Percentiles rank a stretch among this genome's conserved stretches.
Evolutionary conservation across 352 stramenopile species (phyloP).

Genomic region (Globisporangium radiosum): DNA sequence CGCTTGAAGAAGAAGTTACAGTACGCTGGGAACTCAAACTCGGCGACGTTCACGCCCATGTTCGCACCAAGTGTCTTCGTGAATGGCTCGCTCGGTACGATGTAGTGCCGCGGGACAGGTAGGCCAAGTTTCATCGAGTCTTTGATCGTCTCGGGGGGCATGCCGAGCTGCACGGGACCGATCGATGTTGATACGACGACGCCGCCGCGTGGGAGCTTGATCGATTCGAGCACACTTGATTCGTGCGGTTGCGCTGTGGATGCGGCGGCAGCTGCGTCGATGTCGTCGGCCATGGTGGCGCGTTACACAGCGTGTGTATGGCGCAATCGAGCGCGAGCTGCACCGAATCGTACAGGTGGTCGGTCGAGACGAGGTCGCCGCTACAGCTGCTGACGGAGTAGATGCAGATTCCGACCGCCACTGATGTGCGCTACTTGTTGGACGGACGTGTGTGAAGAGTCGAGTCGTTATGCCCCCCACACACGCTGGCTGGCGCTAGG

Average conservation of each 20-base stretch:
- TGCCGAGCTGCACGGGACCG: constrained; percentile 86
- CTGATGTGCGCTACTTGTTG: no score
- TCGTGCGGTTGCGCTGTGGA: constrained; percentile 5
- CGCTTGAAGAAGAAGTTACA: constrained; percentile 96
- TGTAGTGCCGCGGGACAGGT: constrained; percentile 90
- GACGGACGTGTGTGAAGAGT: no score
- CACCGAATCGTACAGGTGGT: no score
- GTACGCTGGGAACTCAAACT: constrained; percentile 97
- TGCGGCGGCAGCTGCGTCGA: background rate
- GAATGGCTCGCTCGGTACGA: constrained; percentile 94
- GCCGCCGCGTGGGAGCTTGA: constrained; percentile 66
- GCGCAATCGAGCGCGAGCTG: no score
- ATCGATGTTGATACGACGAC: constrained; percentile 75
- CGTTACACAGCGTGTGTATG: no score
- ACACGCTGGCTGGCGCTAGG: no score
- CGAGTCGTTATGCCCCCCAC: no score
- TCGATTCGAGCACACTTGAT: constrained; percentile 42
- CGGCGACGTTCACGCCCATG: constrained; percentile 93
- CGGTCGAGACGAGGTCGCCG: no score
- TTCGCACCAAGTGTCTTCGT: constrained; percentile 91
- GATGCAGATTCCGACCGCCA: no score
- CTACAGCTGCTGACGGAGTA: no score
- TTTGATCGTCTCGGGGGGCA: constrained; percentile 97
- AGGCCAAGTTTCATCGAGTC: constrained; percentile 94
- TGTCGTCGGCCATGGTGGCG: constrained; percentile 11